Base-by-base conservation (phyloP, 2,329 filamentous ascomycete genomes). In the Thielaviopsis punctulata region DNA sequence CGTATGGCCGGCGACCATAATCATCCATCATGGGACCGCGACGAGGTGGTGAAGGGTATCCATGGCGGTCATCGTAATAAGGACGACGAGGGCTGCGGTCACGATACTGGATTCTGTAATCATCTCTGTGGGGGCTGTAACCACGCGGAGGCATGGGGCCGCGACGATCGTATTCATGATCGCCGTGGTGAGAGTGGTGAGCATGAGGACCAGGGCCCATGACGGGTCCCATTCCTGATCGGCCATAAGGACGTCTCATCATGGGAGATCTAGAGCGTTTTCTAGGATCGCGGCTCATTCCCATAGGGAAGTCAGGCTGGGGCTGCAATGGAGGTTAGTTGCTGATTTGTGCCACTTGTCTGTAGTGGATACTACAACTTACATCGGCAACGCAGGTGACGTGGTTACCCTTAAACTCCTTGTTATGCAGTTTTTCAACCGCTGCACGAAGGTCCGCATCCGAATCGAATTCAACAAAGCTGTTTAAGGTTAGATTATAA, bases 381-480 rank as follows among this genome's bases (percentile, higher is more conserved):
- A 96, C 90, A 71, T 95, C 89, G 62, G 87, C 81, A 61, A 85
- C 73, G 68, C 92, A 98, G 59, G 77, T 82, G 59, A 98, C 90
- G 58, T 80, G 77, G 58, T 80, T 80, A 60, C 87, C 88, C 73
- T 95, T 95, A 69, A 96, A 96, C 63, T 95, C 88, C 64, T 81
- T 82, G 59, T 81, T 81, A 66, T 96, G 88, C 57, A 98, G 84
- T 69, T 95, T 95, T 66, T 95, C 88, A 53, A 96, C 86, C 51
- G 92, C 92, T 55, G 82, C 83, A 65, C 86, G 87, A 55, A 98
- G 72, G 63, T 98, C 92, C 59, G 80, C 82, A 55, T 84, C 84
- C 57, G 87, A 94, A 70, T 98, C 92, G 63, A 95, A 98, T 66
- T 98, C 92, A 64, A 98, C 90, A 66, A 95, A 96, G 62, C 90